Percentiles rank a stretch among this genome's conserved stretches.
Conservation (phyloP, 164 flowering plant species). For the Liquidambar formosana region DNA sequence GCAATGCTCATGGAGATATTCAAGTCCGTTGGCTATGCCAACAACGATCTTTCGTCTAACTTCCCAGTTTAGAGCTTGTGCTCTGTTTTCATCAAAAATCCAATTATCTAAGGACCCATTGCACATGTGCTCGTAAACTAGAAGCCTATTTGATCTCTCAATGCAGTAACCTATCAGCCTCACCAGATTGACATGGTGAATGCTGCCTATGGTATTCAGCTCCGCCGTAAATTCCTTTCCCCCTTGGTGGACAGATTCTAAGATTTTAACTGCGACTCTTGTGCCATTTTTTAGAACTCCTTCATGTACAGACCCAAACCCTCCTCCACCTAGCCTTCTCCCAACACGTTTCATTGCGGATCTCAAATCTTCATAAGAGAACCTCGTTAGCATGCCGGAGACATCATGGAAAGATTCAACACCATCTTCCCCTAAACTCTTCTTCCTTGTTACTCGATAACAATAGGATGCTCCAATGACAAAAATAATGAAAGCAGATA, state of each 20-base stretch:
- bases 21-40: conserved; percentile 14
- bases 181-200: conserved; percentile 15
- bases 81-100: conserved; percentile 5
- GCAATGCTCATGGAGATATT: conserved; percentile 16
- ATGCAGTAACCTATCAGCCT: conserved; percentile 15
- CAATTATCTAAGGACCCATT: conserved; percentile 25
- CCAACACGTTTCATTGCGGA: neutral
- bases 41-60: conserved; percentile 4
- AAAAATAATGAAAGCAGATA: too few species aligned
- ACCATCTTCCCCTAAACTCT: neutral
- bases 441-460: too few species aligned
- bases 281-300: conserved; percentile 13
- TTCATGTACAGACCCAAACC: conserved; percentile 23
- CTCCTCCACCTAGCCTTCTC: conserved; percentile 21
- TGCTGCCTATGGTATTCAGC: conserved; percentile 16
- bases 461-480: neutral
- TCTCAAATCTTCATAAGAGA: conserved; percentile 1
- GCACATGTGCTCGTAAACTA: conserved; percentile 19
- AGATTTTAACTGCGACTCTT: conserved; percentile 12
- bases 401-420: neutral
- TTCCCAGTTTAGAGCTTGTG: conserved; percentile 9
- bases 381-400: neutral
- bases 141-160: conserved; percentile 11
- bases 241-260: conserved; percentile 5
- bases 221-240: conserved; percentile 13